These are phyloP conservation scores for Penstemon davidsonii DNA, from an alignment of 257 asterid species.

Conservation along the genomic window DNA sequence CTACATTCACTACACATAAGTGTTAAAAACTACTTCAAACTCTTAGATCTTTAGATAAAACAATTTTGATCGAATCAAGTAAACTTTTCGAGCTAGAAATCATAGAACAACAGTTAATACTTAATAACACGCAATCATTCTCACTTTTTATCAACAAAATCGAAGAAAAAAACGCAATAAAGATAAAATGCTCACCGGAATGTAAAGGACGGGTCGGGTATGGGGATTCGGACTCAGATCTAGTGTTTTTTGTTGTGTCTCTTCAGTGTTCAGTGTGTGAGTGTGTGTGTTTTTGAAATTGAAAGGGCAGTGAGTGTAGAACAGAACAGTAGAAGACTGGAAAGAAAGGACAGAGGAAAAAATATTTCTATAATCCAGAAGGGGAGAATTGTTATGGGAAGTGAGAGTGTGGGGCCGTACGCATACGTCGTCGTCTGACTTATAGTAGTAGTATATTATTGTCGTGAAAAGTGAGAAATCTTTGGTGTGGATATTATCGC, in stretches of 20 bases:
- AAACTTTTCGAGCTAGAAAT: background rate
- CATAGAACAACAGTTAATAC: background rate
- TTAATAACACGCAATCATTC: constrained; percentile 18
- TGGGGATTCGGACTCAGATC: constrained; percentile 44
- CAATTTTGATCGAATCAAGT: constrained; percentile 14
- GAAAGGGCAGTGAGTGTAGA: constrained; percentile 28
- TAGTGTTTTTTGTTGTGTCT: constrained; percentile 21
- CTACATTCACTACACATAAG: constrained; percentile 17
- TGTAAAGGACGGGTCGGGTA: constrained; percentile 27
- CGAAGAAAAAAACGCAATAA: constrained; percentile 23
- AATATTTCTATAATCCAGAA: background rate
- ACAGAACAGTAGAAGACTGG: constrained; percentile 7
- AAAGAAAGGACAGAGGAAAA: background rate
- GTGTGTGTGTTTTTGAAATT: constrained; percentile 1
- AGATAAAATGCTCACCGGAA: constrained; percentile 42
- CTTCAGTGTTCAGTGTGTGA: constrained; percentile 16
- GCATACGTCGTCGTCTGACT: constrained; percentile 22
- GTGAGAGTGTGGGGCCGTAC: constrained; percentile 15
- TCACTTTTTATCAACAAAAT: background rate
- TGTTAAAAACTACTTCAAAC: background rate
- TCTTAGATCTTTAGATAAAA: constrained; percentile 26
- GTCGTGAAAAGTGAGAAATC: constrained; percentile 8
- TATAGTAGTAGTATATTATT: constrained; percentile 1
- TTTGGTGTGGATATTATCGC: background rate
- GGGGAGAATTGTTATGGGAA: background rate